Base-by-base conservation (phyloP, 1,139 yeast species). In the Taphrina sp. region DNA sequence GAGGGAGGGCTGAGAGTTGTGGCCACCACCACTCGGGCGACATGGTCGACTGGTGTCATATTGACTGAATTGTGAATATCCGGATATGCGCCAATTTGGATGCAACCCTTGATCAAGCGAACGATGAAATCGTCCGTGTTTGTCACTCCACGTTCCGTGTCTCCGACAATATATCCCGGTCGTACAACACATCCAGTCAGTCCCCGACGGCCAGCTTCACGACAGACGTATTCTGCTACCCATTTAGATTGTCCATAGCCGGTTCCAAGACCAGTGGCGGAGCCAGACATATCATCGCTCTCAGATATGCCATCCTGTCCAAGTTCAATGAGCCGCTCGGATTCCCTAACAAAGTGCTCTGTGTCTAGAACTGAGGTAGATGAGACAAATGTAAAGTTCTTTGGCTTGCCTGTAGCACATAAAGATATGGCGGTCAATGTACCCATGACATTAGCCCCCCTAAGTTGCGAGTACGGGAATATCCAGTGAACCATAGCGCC, bases 401-500 rank as follows among this genome's bases (percentile, higher is more conserved):
- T 94, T 41, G 96, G 79, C 69, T 85, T 89, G 43, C 97, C 96
- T 46, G 70, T 66, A 22, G 78, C 71, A 64, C 95, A 87, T 66
- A 94, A 71, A 65, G 82, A 83, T 79, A 94, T 74, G 8, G 89
- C 89, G 65, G 90, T 86, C 61, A 90, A 73, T 0, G 97, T 85
- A 52, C 95, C 83, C 60, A 90, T 73, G 34, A 94, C 98, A 67
- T 94, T 94, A 36, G 98, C 95, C 60, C 88, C 96, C 65, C 97
- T 81, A 64, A 94, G 76, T 64, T 85, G 87, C 52, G 85, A 74
- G 71, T 94, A 94, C 41, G 97, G 98, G 69, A 86, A 92, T 2
- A 90, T 96, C 99, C 99, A 94, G 70, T 94, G 98, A 39, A 94
- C 99, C 61, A 90, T 76, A 3, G 98, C 99, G 73, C 97, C 98